Conservation (phyloP, 805 yeast genomes). For the Candida andamanensis region DNA sequence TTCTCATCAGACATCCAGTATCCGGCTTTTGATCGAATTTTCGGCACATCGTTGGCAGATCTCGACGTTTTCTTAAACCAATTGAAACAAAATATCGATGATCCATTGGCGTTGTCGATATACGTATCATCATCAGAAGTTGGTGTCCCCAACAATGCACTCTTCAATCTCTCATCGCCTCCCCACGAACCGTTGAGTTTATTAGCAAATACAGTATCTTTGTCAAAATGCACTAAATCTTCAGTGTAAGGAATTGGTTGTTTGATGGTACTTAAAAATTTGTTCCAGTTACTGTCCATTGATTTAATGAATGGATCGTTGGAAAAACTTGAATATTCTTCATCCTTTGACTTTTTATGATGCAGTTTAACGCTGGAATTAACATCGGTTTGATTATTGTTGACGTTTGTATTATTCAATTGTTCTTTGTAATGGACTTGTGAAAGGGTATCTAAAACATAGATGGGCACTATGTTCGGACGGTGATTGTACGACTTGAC, state of each 20-base stretch:
- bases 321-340: conserved; percentile 30
- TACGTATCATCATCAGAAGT: conserved; percentile 26
- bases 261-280: conserved; percentile 43
- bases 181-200: conserved; percentile 55
- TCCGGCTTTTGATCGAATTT: conserved; percentile 52
- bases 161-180: conserved; percentile 60
- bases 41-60: conserved; percentile 22
- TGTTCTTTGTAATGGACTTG: conserved; percentile 38
- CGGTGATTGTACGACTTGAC: conserved; percentile 27
- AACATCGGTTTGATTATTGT: conserved; percentile 12
- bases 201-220: conserved; percentile 29
- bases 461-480: conserved; percentile 51
- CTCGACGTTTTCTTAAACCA: conserved; percentile 8
- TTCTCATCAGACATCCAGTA: conserved; percentile 66
- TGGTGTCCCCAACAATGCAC: conserved; percentile 40
- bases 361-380: background rate
- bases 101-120: conserved; percentile 12
- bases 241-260: conserved; percentile 36
- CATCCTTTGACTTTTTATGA: conserved; percentile 18
- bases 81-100: conserved; percentile 2
- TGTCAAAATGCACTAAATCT: conserved; percentile 22
- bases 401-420: conserved; percentile 25
- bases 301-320: conserved; percentile 35
- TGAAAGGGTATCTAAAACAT: conserved; percentile 54
- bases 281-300: conserved; percentile 47